phyloP scores from a whole-genome alignment of 192 early-diverging fungal species.

The Gigaspora rosea region DNA sequence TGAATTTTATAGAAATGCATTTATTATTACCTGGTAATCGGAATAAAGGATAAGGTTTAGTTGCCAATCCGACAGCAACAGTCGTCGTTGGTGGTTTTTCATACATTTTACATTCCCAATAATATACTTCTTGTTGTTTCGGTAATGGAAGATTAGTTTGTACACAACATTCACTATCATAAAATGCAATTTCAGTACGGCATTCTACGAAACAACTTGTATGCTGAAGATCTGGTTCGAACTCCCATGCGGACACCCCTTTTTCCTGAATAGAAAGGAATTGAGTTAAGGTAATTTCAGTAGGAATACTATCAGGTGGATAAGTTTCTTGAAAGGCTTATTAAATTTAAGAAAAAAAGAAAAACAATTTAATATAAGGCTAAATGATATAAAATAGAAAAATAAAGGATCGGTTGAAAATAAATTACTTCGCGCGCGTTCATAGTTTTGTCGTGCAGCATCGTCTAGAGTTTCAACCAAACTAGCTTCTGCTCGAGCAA shows the following conservation, averaged over 20 bases:
- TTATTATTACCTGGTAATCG: slow-evolving; percentile 56
- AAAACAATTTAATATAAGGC: neutral
- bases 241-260: slow-evolving; percentile 83
- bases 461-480: slow-evolving; percentile 41
- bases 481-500: slow-evolving; percentile 35
- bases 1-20: neutral
- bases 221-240: slow-evolving; percentile 63
- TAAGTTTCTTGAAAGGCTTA: slow-evolving; percentile 70
- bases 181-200: slow-evolving; percentile 76
- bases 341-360: neutral
- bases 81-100: slow-evolving; percentile 69
- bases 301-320: slow-evolving; percentile 74
- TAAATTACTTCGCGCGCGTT: slow-evolving; percentile 46
- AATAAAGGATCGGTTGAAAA: neutral
- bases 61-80: slow-evolving; percentile 71
- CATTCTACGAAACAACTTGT: slow-evolving; percentile 66
- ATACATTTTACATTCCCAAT: slow-evolving; percentile 81
- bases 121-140: slow-evolving; percentile 78
- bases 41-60: slow-evolving; percentile 75
- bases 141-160: slow-evolving; percentile 82
- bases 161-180: slow-evolving; percentile 69
- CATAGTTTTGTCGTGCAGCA: slow-evolving; percentile 49
- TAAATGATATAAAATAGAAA: no score
- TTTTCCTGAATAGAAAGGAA: slow-evolving; percentile 77
- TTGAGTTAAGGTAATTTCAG: slow-evolving; percentile 75